Evolutionary conservation across 2,329 filamentous ascomycete species (phyloP).

Genomic region (Drechslera avenae): DNA sequence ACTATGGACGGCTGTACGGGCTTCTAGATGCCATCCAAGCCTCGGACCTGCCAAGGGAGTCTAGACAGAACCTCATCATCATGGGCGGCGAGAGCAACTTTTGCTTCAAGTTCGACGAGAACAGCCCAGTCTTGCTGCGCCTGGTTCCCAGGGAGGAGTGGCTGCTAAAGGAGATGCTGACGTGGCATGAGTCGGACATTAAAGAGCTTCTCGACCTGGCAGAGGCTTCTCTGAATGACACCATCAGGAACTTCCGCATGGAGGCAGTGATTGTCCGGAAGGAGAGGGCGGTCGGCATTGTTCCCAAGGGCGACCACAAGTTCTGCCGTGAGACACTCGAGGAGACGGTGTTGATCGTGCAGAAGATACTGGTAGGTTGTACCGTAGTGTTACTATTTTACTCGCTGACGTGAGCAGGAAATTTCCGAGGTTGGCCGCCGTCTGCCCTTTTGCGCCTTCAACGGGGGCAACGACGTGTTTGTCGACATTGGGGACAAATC

Average conservation of each 20-base stretch:
- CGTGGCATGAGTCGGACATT: constrained; percentile 79
- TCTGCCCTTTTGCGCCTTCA: constrained; percentile 96
- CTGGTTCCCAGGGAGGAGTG: constrained; percentile 69
- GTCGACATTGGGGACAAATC: constrained; percentile 98
- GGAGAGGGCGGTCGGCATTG: constrained; percentile 68
- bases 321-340: constrained; percentile 89
- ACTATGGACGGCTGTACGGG: constrained; percentile 85
- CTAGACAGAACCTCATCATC: constrained; percentile 81
- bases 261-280: constrained; percentile 84
- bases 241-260: constrained; percentile 77
- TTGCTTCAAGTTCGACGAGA: constrained; percentile 77
- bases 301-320: constrained; percentile 63
- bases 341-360: constrained; percentile 92
- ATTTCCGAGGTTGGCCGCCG: constrained; percentile 70
- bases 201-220: constrained; percentile 83
- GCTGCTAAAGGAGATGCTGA: constrained; percentile 77
- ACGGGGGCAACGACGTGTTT: constrained; percentile 94
- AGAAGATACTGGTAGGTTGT: constrained; percentile 71
- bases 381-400: neutral
- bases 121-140: constrained; percentile 68
- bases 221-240: constrained; percentile 81
- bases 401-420: constrained; percentile 56
- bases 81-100: constrained; percentile 98
- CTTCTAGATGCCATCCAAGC: constrained; percentile 78
- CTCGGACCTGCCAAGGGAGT: constrained; percentile 65